Conservation (phyloP, 129 eudicot species). For the Centaurea solstitialis region DNA sequence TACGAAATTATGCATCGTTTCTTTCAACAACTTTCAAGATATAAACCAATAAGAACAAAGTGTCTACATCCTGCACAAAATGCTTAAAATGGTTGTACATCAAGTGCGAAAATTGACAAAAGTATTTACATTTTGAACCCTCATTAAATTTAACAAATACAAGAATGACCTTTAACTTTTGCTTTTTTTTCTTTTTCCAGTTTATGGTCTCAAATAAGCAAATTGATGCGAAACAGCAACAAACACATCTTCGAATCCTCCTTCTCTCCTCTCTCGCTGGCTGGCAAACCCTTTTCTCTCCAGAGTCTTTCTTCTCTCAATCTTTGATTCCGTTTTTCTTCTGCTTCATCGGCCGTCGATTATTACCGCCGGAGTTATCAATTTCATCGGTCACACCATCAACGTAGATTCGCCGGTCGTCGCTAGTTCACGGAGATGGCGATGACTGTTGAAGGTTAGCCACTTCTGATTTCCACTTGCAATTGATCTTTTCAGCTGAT, state of each 20-base stretch:
- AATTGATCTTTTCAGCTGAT: not conserved
- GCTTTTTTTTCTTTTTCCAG: not conserved
- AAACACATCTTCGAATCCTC: not conserved
- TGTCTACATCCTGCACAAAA: too few relatives aligned
- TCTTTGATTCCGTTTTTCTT: conserved; percentile 4
- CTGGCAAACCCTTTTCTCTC: not conserved
- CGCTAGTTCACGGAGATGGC: conserved; percentile 26
- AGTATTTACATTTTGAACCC: not conserved
- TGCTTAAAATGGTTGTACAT: too few relatives aligned
- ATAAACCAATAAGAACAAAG: too few relatives aligned
- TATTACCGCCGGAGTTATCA: conserved; percentile 9
- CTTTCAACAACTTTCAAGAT: too few relatives aligned
- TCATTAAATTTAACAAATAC: not conserved
- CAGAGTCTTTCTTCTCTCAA: not conserved
- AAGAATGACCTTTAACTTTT: not conserved
- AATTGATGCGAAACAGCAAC: not conserved
- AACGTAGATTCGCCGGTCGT: conserved; percentile 10
- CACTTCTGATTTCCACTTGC: not conserved
- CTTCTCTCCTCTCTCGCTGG: not conserved
- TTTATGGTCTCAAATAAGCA: not conserved
- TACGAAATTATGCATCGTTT: too few relatives aligned
- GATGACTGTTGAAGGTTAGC: conserved; percentile 40
- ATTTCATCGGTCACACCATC: conserved; percentile 7
- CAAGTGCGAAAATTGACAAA: not conserved
- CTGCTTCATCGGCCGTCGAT: conserved; percentile 16